Evolutionary conservation across 164 flowering plant species (phyloP), one percentile per base, ranked within the genome.

Genomic region (Cinnamomum micranthum): DNA sequence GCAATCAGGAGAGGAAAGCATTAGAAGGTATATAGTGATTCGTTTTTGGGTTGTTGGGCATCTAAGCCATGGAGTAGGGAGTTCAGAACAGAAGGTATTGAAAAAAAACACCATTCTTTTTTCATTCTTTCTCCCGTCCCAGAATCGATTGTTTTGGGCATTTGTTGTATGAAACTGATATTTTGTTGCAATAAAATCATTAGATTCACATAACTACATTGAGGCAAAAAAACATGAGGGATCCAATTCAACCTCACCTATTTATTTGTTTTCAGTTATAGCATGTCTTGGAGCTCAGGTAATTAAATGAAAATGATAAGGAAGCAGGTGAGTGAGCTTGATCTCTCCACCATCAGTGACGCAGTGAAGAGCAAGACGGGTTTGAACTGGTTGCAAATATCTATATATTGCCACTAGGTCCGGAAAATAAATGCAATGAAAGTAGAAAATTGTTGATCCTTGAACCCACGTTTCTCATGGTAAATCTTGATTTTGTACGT

Each of bases 71-170:
- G 73, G 50, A 76, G 65, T 52, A 73, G 69, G 69, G 69, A 22
- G 68, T 33, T 65, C 3, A 68, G 72, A 60, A n/a, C 50, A 25
- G 70, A 25, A 67, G 28, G 70, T 65, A 51, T 41, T 28, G 33
- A 31, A 31, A 2, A 60, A 55, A 73, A 51, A 68, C 62, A 63
- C 64, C 62, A 82, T 87, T 87, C 86, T 86, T 88, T 89, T 82
- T 69, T 59, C 85, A 85, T 86, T 80, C 74, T 80, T 85, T 72
- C 80, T 70, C 25, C 52, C 71, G 14, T 80, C 55, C 33, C 73
- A 64, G 70, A 28, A 64, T 75, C 81, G 77, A 82, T 84, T 87
- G 79, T 80, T 85, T 41, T 50, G 52, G 73, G 27, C 73, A 78
- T 69, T 76, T 80, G 77, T 77, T 74, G 69, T 67, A 51, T 59